Percentiles rank a stretch among this genome's conserved stretches.
phyloP scores from a whole-genome alignment of 805 yeast species.

The Candida argentea region DNA sequence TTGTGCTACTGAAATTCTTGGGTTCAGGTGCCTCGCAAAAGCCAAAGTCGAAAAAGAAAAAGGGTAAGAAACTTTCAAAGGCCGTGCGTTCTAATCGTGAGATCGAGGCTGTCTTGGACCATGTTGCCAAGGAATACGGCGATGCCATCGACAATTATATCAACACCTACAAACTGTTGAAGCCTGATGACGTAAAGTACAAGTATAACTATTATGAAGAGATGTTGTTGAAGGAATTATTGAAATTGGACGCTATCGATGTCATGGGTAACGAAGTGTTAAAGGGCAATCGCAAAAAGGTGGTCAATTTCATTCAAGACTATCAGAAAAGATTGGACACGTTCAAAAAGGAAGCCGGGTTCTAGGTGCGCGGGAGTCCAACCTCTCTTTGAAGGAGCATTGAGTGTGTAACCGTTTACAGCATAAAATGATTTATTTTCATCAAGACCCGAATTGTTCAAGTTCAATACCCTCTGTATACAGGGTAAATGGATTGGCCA shows the following conservation, averaged over 20 bases:
- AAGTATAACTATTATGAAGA: conserved; percentile 55
- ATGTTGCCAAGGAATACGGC: conserved; percentile 29
- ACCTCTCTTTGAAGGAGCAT: too few relatives aligned
- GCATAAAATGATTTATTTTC: too few relatives aligned
- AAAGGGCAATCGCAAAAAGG: conserved; percentile 47
- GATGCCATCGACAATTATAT: conserved; percentile 27
- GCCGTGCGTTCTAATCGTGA: conserved; percentile 31
- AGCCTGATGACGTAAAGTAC: conserved; percentile 29
- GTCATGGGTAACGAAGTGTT: conserved; percentile 39
- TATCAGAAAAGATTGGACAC: conserved; percentile 48
- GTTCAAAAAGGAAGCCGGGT: conserved; percentile 20
- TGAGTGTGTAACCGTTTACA: too few relatives aligned
- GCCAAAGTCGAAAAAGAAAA: conserved; percentile 11
- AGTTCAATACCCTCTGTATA: too few relatives aligned
- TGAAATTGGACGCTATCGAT: conserved; percentile 59
- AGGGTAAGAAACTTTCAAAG: conserved; percentile 27
- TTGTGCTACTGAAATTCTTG: conserved; percentile 12
- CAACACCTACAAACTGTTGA: conserved; percentile 15
- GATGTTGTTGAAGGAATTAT: conserved; percentile 52
- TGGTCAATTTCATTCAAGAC: conserved; percentile 50
- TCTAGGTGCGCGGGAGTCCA: not conserved
- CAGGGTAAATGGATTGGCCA: too few relatives aligned
- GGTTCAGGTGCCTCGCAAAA: conserved; percentile 2
- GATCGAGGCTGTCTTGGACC: conserved; percentile 29
- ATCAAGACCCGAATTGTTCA: too few relatives aligned